Conservation (phyloP, 2,329 filamentous ascomycete genomes). For the Cucurbitaria berberidis region DNA sequence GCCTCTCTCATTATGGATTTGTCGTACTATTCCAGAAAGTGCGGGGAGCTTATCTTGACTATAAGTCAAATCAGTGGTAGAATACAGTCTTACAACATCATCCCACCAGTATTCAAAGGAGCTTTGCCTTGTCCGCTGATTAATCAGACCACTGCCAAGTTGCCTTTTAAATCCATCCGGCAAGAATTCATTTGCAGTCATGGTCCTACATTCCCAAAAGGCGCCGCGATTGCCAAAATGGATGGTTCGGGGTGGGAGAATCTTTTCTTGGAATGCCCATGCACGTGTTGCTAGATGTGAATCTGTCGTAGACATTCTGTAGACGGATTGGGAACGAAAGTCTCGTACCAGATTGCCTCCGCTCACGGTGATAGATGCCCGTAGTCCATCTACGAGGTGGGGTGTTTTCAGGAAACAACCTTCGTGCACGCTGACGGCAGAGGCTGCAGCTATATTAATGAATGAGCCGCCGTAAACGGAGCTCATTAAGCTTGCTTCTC, state of each 20-base stretch:
- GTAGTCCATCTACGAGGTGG: background rate
- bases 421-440: background rate
- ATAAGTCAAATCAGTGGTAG: background rate
- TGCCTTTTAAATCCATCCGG: background rate
- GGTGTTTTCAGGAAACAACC: conserved; percentile 2
- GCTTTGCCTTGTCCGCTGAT: background rate
- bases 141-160: background rate
- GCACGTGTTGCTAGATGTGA: conserved; percentile 4
- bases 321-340: background rate
- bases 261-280: conserved; percentile 6
- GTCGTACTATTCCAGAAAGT: conserved; percentile 3
- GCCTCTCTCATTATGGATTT: background rate
- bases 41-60: conserved; percentile 6
- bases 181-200: conserved; percentile 1
- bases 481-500: conserved; percentile 2
- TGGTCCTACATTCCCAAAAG: conserved; percentile 2
- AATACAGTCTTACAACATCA: background rate
- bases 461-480: conserved; percentile 4
- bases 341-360: background rate
- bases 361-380: background rate
- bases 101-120: background rate
- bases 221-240: conserved; percentile 2
- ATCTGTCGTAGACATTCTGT: background rate
- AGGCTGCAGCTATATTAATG: conserved; percentile 3
- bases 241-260: conserved; percentile 5